Evolutionary conservation across 2,329 filamentous ascomycete species (phyloP), one percentile per base, ranked within the genome.

Genomic region (Calonectria henricotiae): DNA sequence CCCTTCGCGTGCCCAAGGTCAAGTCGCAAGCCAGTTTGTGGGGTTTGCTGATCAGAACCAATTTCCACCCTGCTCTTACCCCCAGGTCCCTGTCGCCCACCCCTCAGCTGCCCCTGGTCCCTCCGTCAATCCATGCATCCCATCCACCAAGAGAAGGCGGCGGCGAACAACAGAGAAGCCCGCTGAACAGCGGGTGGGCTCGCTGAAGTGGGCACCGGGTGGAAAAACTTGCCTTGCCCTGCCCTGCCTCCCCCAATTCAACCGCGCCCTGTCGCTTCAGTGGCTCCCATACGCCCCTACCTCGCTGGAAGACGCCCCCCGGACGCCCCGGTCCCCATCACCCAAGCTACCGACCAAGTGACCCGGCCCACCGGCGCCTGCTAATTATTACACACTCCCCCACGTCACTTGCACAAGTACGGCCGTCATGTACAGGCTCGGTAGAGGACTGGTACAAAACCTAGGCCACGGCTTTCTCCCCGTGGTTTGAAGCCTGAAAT

Each of bases 401-500:
- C 70, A 69, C 70, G 67, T 67, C 67, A 71, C 70, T 67, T 70
- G 62, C 58, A 62, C 64, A 41, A 67, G 47, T 60, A 54, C 37
- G 58, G 64, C 35, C 37, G 35, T 49, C 60, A 65, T 47, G 62
- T 49, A 62, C 41, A 61, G 30, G 62, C 27, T 65, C 32, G 54
- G 62, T 43, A 41, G 62, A 65, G 30, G 32, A 15, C 25, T 55
- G 49, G 35, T 44, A 25, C 37, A 25, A 35, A 30, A 63, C 69
- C 62, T 66, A 67, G 72, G 61, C 58, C 68, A 72, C 76, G 76
- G 76, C 72, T 62, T 78, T 78, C 76, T 78, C 73, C 74, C 76
- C 76, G 76, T 75, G 58, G 67, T 51, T 65, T 68, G 65, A 68
- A 71, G 75, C 71, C 76, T 77, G 76, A 73, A 78, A 70, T 66